Evolutionary conservation across 2,329 filamentous ascomycete genomes (phyloP).

Genomic region (Cercospora beticola): DNA sequence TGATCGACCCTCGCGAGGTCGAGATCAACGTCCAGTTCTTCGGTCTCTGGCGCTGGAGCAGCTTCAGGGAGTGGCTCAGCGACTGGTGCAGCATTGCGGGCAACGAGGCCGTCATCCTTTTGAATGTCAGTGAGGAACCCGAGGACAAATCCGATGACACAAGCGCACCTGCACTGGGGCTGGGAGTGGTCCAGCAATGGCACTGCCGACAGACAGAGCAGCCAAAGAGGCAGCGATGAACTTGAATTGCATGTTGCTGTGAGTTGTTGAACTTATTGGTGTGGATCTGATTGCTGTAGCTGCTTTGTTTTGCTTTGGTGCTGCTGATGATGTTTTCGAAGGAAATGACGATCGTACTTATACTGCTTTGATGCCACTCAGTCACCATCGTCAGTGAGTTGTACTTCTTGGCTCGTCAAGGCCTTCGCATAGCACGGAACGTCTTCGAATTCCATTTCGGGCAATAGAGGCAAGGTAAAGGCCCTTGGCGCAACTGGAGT

Average conservation of each 20-base stretch:
- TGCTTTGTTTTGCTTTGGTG: neutral
- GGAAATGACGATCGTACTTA: constrained; percentile 12
- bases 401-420: neutral
- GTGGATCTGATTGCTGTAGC: neutral
- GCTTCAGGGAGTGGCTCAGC: neutral
- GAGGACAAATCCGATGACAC: neutral
- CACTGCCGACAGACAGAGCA: constrained; percentile 15
- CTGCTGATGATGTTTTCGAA: constrained; percentile 4
- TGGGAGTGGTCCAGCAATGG: constrained; percentile 17
- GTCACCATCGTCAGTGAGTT: neutral
- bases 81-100: neutral
- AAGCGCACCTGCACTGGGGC: neutral
- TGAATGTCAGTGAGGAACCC: neutral
- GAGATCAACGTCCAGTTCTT: neutral
- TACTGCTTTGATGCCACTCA: neutral
- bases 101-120: constrained; percentile 4
- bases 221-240: constrained; percentile 14
- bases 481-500: neutral
- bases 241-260: constrained; percentile 16
- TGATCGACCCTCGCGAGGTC: neutral
- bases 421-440: neutral
- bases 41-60: neutral
- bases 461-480: neutral
- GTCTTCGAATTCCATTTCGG: neutral
- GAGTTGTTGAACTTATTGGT: neutral